phyloP scores from a whole-genome alignment of 352 stramenopile genomes.

The Globisporangium abappressorium region DNA sequence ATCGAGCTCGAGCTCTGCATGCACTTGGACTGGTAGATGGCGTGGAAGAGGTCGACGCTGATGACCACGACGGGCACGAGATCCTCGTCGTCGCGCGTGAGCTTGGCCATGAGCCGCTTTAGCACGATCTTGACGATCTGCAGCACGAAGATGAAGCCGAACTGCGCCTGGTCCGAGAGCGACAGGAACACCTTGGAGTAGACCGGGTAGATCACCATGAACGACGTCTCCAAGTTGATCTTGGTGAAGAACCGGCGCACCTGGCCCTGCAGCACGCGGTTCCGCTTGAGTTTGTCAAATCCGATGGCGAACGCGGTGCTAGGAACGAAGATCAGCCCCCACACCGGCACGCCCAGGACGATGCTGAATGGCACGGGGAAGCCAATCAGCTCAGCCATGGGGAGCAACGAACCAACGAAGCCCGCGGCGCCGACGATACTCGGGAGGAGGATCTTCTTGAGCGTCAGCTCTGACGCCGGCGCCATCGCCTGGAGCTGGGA shows the following conservation, averaged over 20 bases:
- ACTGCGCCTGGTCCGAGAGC: neutral
- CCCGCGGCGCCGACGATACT: neutral
- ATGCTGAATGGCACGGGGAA: neutral
- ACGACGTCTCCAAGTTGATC: constrained; percentile 5
- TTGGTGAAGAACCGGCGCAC: neutral
- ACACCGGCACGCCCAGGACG: neutral
- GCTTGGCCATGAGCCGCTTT: neutral
- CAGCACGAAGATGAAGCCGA: constrained; percentile 4
- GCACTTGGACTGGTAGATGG: constrained; percentile 13
- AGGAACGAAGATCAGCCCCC: neutral
- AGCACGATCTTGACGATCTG: constrained; percentile 4
- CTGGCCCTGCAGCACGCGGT: neutral
- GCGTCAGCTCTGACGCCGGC: neutral
- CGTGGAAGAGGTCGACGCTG: constrained; percentile 6
- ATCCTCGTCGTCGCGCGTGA: neutral
- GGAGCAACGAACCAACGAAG: neutral
- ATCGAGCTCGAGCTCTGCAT: constrained; percentile 8
- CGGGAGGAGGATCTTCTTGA: neutral
- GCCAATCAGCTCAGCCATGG: neutral
- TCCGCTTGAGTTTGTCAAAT: neutral
- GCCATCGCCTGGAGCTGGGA: constrained; percentile 4
- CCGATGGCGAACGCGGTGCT: neutral
- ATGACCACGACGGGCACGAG: constrained; percentile 1
- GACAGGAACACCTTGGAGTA: neutral
- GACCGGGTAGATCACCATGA: constrained; percentile 5